Evolutionary conservation across 2,329 filamentous ascomycete species (phyloP), one percentile per base, ranked within the genome.

Genomic region (Apiospora rasikravindrae): DNA sequence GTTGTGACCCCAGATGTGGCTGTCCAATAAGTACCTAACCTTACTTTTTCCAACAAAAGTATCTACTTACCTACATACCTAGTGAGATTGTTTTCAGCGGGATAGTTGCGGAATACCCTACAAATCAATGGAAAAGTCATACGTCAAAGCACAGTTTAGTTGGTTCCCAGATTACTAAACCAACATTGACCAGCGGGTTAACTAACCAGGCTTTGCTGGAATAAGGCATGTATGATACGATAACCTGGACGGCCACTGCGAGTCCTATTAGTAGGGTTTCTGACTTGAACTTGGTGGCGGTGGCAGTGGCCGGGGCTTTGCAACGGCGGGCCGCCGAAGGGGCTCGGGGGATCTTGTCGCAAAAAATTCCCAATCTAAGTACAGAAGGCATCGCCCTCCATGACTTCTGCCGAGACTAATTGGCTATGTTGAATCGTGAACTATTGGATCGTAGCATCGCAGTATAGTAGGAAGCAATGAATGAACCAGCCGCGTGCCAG

Each of bases 121-220:
- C n/a, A 64, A 64, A 40, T 33, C 57, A 64, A 40, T 37, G 10
- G 29, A 19, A 40, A 40, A 40, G 8, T n/a, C 7, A n/a, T n/a
- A 33, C 33, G 57, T 40, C 33, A 64, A 64, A 64, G 57, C 57
- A 64, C 33, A 22, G 57, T 64, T 40, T 22, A 22, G 57, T 64
- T 40, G 33, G 29, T 14, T 7, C 4, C 11, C 19, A 14, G 33
- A 8, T 33, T 40, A 29, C 33, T n/a, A 40, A 64, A 37, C n/a
- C n/a, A 8, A 13, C n/a, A 40, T n/a, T n/a, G n/a, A 14, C n/a
- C n/a, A 51, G n/a, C 11, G 33, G 33, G 33, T 29, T 16, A 64
- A 22, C 22, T 11, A 11, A 4, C 19, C 19, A 16, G 53, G 19
- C 29, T 61, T 61, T 37, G 29, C 22, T 37, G 8, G 10, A 37